Evolutionary conservation across 2,329 filamentous ascomycete genomes (phyloP), one percentile per base, ranked within the genome.

Genomic region (Zasmidium angulare): DNA sequence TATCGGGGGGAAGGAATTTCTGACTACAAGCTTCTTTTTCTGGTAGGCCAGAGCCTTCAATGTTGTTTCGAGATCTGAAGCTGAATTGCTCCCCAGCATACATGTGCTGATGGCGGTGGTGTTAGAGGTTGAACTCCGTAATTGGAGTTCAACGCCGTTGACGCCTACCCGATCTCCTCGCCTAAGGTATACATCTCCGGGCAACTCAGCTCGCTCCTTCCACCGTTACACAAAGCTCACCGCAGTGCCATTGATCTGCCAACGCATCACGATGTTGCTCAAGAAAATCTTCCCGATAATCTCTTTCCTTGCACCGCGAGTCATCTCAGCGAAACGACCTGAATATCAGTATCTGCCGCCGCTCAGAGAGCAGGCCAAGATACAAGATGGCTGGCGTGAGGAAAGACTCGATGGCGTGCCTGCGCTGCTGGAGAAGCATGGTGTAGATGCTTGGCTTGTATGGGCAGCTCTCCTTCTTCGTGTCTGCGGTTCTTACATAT

Each of bases 401-500:
- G 63, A 65, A 36, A 52, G 63, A 53, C 21, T 63, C 12, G 64
- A 53, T 12, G 53, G 36, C 23, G 62, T 65, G 23, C 64, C 64
- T 17, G 54, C 63, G 2, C 49, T 67, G 1, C 50, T 65, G 19
- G 48, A 56, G 14, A 60, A 56, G 52, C 56, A 62, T 46, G 61
- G 58, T 14, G 63, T 64, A 26, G 63, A 67, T 56, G 64, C 63
- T 11, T 65, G 63, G 64, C 62, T 67, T 22, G 63, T 65, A 54
- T 6, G 26, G 20, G 49, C 21, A 14, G n/a, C n/a, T n/a, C 17
- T 1, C 43, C 22, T 20, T 19, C 19, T 9, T 40, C 17, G 1
- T 47, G 17, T 9, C 12, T 17, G 14, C 19, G 21, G 36, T 23
- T 23, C n/a, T 26, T 17, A 40, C 21, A 22, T 31, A 11, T 10